Evolutionary conservation across 2,329 filamentous ascomycete genomes (phyloP).

Genomic region (Aspergillus nomiae): DNA sequence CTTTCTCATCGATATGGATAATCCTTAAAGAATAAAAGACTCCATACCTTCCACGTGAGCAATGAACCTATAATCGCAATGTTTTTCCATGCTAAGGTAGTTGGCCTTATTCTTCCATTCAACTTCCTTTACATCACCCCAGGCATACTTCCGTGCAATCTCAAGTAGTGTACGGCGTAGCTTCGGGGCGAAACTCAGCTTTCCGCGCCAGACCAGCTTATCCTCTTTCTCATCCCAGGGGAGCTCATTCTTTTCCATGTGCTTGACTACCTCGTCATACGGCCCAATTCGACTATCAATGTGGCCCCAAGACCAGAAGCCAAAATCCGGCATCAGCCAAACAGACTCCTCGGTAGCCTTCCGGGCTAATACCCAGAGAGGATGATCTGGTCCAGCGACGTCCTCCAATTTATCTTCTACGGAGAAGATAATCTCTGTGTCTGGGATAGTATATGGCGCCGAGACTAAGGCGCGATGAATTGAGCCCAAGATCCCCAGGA

Average conservation of each 20-base stretch:
- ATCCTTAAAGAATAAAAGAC: neutral
- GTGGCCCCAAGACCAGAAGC: slow-evolving; percentile 49
- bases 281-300: slow-evolving; percentile 24
- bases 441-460: slow-evolving; percentile 35
- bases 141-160: slow-evolving; percentile 36
- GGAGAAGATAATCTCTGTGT: slow-evolving; percentile 48
- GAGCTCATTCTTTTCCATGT: slow-evolving; percentile 14
- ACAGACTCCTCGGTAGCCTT: slow-evolving; percentile 37
- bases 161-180: slow-evolving; percentile 37
- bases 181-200: slow-evolving; percentile 34
- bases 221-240: slow-evolving; percentile 33
- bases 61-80: slow-evolving; percentile 55
- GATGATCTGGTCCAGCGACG: slow-evolving; percentile 26
- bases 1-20: neutral
- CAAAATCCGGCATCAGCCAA: slow-evolving; percentile 54
- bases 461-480: slow-evolving; percentile 47
- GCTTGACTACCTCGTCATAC: slow-evolving; percentile 24
- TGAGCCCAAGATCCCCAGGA: slow-evolving; percentile 41
- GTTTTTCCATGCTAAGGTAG: slow-evolving; percentile 52
- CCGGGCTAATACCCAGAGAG: slow-evolving; percentile 43
- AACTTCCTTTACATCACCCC: slow-evolving; percentile 45
- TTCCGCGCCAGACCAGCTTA: slow-evolving; percentile 50
- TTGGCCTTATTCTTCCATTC: slow-evolving; percentile 42
- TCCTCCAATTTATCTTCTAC: slow-evolving; percentile 41
- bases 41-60: slow-evolving; percentile 51